Evolutionary conservation across 306 rosid genomes (phyloP).

Genomic region (Abrus pulchellus): DNA sequence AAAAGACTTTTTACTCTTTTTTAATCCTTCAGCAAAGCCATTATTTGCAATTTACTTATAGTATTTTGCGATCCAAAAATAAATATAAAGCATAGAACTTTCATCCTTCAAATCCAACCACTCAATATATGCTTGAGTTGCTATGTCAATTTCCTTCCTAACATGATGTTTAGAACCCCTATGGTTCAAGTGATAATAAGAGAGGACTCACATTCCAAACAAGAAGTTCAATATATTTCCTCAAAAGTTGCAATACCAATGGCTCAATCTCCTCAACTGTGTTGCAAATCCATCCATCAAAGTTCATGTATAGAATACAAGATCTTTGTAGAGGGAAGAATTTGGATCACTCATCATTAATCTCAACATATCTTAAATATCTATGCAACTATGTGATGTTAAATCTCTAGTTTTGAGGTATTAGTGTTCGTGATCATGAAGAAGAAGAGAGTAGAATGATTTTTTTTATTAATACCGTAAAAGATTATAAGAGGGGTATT

Average conservation of each 20-base stretch:
- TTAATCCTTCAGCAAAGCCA: slow-evolving; percentile 77
- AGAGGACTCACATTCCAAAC: slow-evolving; percentile 71
- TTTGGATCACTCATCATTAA: slow-evolving; percentile 65
- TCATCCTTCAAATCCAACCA: slow-evolving; percentile 63
- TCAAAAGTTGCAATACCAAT: slow-evolving; percentile 63
- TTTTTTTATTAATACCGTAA: no score
- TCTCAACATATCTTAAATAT: slow-evolving; percentile 60
- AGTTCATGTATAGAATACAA: slow-evolving; percentile 37
- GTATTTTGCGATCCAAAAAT: slow-evolving; percentile 90
- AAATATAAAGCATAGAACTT: slow-evolving; percentile 71
- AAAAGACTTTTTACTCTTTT: slow-evolving; percentile 60
- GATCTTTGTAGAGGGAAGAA: slow-evolving; percentile 52
- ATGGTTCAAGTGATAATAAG: slow-evolving; percentile 36
- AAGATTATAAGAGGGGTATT: no score
- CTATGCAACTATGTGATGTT: slow-evolving; percentile 61
- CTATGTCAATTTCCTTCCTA: slow-evolving; percentile 61
- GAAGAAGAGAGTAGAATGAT: no score
- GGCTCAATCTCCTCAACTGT: slow-evolving; percentile 73
- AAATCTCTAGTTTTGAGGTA: slow-evolving; percentile 49
- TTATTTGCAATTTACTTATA: slow-evolving; percentile 66
- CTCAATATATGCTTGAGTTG: slow-evolving; percentile 55
- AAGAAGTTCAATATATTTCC: slow-evolving; percentile 54
- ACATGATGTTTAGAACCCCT: slow-evolving; percentile 47
- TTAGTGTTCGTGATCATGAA: no score
- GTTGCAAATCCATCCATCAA: slow-evolving; percentile 76